Evolutionary conservation across 768 basidiomycete genomes (phyloP), one percentile per base, ranked within the genome.

Genomic region (Scleroderma bovista): DNA sequence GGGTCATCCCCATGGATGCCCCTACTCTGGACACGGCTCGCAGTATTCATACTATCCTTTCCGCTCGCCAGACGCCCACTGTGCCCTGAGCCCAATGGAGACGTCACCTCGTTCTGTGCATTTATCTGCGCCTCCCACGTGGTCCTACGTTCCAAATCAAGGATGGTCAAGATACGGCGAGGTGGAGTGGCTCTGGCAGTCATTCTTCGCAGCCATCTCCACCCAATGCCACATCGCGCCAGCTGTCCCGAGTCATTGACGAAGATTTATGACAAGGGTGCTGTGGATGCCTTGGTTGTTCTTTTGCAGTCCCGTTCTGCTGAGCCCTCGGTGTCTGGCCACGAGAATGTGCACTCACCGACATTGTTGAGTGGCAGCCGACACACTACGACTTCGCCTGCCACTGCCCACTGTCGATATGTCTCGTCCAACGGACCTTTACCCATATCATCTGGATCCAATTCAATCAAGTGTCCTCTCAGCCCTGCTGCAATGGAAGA

Each of bases 231-330:
- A 75, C 76, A 6, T 76, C 81, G 46, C 69, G 79, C 32, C 77
- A 81, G 16, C 82, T 84, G 7, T 72, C 81, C 11, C 76, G 93
- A 8, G 70, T 79, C 2, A 77, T 94, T 16, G 92, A 96, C 60
- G 93, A 98, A 57, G 88, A 96, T 59, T 96, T 93, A 98, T 58
- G 93, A 93, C 4, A 9, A 29, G 4, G 34, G 4, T 22, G 88
- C 83, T n/a, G 82, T 89, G 4, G 91, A 92, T 57, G 81, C 88
- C 1, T 71, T 96, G 31, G 88, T 96, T 67, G 81, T 77, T 2
- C 74, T 96, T 6, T 67, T 50, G 68, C 85, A 57, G 56, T 69
- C 66, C 56, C 67, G 75, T 37, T 60, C 68, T 26, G 63, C 58
- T 22, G 73, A 64, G 45, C 57, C 53, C 20, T 41, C 63, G 6